These are phyloP conservation scores for Lasiodiplodia sp. DNA, from an alignment of 2,329 filamentous ascomycete species.

Conservation along the genomic window DNA sequence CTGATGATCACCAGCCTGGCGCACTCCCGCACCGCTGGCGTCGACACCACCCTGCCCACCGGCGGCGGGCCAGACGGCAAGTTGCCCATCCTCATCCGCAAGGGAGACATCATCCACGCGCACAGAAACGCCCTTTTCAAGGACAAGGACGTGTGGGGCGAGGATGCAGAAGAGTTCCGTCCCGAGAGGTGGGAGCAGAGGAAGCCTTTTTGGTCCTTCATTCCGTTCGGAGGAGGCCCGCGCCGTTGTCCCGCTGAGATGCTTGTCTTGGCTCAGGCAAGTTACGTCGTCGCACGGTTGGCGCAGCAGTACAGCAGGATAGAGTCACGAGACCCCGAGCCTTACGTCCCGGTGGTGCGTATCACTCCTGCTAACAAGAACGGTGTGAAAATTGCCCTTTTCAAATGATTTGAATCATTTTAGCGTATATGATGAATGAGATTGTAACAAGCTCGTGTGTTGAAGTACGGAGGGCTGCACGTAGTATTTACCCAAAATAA, in stretches of 20 bases:
- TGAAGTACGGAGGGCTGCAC: no score
- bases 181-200: conserved; percentile 52
- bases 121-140: conserved; percentile 44
- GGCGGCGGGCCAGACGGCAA: conserved; percentile 41
- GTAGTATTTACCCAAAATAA: no score
- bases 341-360: no score
- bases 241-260: conserved; percentile 22
- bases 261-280: conserved; percentile 15
- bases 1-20: no score
- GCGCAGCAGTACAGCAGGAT: neutral
- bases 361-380: no score
- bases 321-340: no score
- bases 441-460: no score
- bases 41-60: conserved; percentile 40
- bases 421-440: no score
- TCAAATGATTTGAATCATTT: no score
- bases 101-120: conserved; percentile 39
- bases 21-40: no score
- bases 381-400: no score
- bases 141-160: conserved; percentile 52
- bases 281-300: conserved; percentile 18
- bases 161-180: conserved; percentile 53
- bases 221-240: conserved; percentile 39
- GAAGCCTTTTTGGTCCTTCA: conserved; percentile 41
- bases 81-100: conserved; percentile 40